Evolutionary conservation across 176 grass and related monocot genomes (phyloP), one percentile per base, ranked within the genome.

Genomic region (Luzula sylvatica): DNA sequence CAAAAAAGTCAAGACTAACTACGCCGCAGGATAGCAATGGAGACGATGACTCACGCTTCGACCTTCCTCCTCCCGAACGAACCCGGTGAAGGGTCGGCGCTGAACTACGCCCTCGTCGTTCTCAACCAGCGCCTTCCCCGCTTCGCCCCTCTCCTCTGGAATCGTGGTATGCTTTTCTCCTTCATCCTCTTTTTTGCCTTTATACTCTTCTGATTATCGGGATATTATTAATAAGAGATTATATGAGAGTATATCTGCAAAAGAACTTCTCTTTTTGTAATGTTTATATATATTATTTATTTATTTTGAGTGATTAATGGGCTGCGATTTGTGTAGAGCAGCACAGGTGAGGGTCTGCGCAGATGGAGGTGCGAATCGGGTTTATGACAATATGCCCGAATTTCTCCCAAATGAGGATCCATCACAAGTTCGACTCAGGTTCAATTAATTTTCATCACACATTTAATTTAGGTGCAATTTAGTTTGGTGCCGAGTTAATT

Each of bases 111-210:
- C 23, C 56, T 88, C 55, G 12, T 95, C 32, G 74, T 95, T 46
- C 84, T 95, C 53, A 95, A 95, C 71, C 90, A 95, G 84, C 70
- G 66, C 48, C 73, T 95, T 15, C 90, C 84, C 21, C 71, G 83
- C 71, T 88, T 88, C 74, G 52, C 67, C 4, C 90, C 83, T 20
- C 80, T 82, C 63, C 39, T 95, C 52, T 95, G 84, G 90, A 38
- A 52, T 65, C 83, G 50, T 8, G 80, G 90, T 96, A 74, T 12
- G 21, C 46, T 26, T 46, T 12, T 32, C 49, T 1, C 7, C 52
- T 4, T 20, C 18, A 14, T 0, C 1, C 4, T 1, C 11, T 7
- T 32, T 32, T 32, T 32, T 32, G 29, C 8, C 8, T 32, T 32
- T 32, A 32, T 32, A 32, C 8, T 32, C n/a, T n/a, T n/a, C n/a